These are phyloP conservation scores for Penicillium sp. DNA, from an alignment of 2,329 filamentous ascomycete species.

Conservation along the genomic window DNA sequence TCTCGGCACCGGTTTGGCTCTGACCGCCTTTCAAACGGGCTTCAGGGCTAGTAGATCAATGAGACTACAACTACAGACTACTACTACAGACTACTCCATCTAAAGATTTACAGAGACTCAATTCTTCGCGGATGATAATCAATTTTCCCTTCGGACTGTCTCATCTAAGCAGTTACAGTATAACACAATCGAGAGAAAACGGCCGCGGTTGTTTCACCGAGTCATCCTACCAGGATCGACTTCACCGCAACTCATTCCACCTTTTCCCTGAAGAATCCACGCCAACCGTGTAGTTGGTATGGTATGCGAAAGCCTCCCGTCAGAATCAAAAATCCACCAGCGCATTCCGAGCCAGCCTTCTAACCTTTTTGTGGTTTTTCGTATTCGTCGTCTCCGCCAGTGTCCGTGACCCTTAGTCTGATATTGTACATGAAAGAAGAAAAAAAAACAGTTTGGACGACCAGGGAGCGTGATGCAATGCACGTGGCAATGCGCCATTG, in stretches of 20 bases:
- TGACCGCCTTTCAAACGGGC: slow-evolving; percentile 17
- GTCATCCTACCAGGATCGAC: slow-evolving; percentile 1
- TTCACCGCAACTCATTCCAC: slow-evolving; percentile 11
- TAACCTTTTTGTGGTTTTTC: slow-evolving; percentile 30
- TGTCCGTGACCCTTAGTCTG: slow-evolving; percentile 16
- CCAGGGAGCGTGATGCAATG: neutral
- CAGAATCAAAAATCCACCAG: slow-evolving; percentile 12
- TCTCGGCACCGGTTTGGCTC: slow-evolving; percentile 12
- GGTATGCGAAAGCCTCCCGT: slow-evolving; percentile 17
- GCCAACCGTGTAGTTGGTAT: slow-evolving; percentile 18
- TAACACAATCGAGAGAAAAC: slow-evolving; percentile 21
- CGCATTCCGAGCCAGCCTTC: slow-evolving; percentile 21
- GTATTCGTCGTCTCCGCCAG: slow-evolving; percentile 13
- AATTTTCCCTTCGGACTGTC: slow-evolving; percentile 23
- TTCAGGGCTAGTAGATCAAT: neutral
- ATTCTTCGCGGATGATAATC: slow-evolving; percentile 22
- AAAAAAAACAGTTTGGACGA: slow-evolving; percentile 12
- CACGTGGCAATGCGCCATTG: neutral
- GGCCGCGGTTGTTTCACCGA: slow-evolving; percentile 14
- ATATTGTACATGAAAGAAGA: slow-evolving; percentile 23
- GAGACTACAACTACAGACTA: neutral
- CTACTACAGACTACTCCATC: neutral
- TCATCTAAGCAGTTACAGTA: slow-evolving; percentile 25
- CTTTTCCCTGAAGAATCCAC: slow-evolving; percentile 5
- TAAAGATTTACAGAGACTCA: neutral